A percentile compares a stretch with the other conserved stretches of the same genome.
Evolutionary conservation across 1,284 basidiomycete species (phyloP).

Genomic region (Leccinum holopus): DNA sequence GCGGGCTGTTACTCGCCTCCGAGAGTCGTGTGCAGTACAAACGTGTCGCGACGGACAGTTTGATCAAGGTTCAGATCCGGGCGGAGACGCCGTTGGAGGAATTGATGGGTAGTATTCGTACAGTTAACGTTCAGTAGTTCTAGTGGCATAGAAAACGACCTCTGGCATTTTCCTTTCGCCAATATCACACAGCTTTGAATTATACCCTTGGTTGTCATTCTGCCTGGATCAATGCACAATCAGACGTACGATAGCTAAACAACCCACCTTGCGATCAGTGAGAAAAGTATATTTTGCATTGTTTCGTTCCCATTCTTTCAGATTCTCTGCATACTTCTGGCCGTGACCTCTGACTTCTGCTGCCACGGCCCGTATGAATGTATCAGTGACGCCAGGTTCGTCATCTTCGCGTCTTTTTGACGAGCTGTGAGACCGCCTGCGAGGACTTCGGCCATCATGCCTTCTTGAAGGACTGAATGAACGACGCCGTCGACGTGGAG

Average conservation of each 20-base stretch:
- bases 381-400: constrained; percentile 70
- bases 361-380: constrained; percentile 83
- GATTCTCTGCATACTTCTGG: constrained; percentile 68
- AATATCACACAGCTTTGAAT: no score
- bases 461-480: constrained; percentile 35
- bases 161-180: no score
- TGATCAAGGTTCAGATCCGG: no score
- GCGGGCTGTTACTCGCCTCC: no score
- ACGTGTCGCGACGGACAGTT: no score
- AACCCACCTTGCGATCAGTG: constrained; percentile 61
- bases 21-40: no score
- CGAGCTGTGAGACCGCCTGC: constrained; percentile 38
- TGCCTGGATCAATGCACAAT: no score
- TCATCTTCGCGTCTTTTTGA: constrained; percentile 38
- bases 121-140: no score
- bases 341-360: constrained; percentile 83
- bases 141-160: no score
- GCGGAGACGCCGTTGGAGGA: no score
- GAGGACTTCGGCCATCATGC: constrained; percentile 45
- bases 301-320: constrained; percentile 73
- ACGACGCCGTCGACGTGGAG: constrained; percentile 35
- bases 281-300: constrained; percentile 67
- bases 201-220: no score
- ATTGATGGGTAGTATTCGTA: no score
- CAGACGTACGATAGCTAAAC: not conserved